phyloP scores from a whole-genome alignment of 176 grass and related monocot species.

The Cocos nucifera region DNA sequence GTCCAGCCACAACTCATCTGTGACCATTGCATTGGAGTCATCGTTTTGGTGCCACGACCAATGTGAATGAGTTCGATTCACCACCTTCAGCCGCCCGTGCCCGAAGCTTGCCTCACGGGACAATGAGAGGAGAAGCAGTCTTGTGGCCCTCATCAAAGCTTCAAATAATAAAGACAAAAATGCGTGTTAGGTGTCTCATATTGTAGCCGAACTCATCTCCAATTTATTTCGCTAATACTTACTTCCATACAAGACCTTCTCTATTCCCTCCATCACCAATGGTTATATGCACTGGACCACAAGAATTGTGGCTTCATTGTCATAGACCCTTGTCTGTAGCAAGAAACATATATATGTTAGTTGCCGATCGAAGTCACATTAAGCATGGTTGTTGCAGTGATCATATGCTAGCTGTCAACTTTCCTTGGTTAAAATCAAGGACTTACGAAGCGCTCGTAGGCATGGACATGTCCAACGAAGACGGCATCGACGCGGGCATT shows the following conservation, averaged over 20 bases:
- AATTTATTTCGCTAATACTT: slow-evolving; percentile 9
- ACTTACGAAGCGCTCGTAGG: slow-evolving; percentile 94
- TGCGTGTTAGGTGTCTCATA: no score
- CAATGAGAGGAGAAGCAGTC: slow-evolving; percentile 38
- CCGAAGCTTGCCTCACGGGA: slow-evolving; percentile 79
- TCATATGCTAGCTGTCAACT: no score
- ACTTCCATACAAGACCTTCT: slow-evolving; percentile 87
- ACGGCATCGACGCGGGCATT: slow-evolving; percentile 62
- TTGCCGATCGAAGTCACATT: no score
- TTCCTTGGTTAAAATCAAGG: no score
- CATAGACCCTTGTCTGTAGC: slow-evolving; percentile 55
- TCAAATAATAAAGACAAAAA: background rate
- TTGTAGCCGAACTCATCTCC: no score
- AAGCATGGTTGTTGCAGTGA: no score
- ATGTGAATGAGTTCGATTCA: slow-evolving; percentile 54
- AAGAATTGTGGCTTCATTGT: slow-evolving; percentile 43
- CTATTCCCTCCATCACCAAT: slow-evolving; percentile 97
- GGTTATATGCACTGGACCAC: slow-evolving; percentile 72
- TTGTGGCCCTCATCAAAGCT: slow-evolving; percentile 75
- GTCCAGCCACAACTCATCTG: slow-evolving; percentile 64
- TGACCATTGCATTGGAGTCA: slow-evolving; percentile 41
- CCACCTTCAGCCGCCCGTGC: slow-evolving; percentile 56
- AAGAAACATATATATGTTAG: background rate
- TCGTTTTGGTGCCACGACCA: slow-evolving; percentile 96
- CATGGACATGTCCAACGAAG: slow-evolving; percentile 85